Base-by-base conservation (phyloP, 148 eudicot genomes). In the Limonium bicolor region DNA sequence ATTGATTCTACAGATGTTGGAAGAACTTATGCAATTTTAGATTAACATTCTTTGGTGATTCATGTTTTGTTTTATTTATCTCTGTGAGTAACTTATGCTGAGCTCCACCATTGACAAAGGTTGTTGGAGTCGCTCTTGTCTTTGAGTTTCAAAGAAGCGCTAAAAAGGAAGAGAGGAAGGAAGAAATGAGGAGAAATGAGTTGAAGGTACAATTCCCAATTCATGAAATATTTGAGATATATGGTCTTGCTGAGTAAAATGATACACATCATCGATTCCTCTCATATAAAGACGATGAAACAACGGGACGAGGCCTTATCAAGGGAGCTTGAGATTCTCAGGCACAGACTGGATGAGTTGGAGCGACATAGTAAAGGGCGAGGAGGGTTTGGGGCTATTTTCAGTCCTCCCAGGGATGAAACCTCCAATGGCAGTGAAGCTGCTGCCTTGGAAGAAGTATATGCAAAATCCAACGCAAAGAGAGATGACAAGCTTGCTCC, bases 121-220 rank as follows among this genome's bases (percentile, higher is more conserved):
- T 59, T 48, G 63, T 51, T 31, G 63, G 56, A 9, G 41, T 16
- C 17, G 63, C 48, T 11, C 22, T 59, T 31, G 33, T 50, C 19
- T 59, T 30, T 59, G 63, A 59, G 63, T 55, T 59, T 26, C 63
- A 59, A 34, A 50, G 63, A 50, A 50, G 43, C 41, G 29, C 63
- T 5, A 50, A 53, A 41, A 40, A 55, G 33, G 63, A 59, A 24
- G 56, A 49, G 12, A 59, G 36, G 21, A 59, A 59, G 50, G 63
- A 59, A 36, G 56, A 50, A 50, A 25, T 7, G 33, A 55, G 50
- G 8, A 50, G 49, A 6, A 49, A 59, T 29, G 63, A 59, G 36
- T 13, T 59, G 20, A 24, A 26, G 56, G 51, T 60, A 27, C 11
- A 6, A 14, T 8, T 15, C 12, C 33, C 2, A 20, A 3, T 20